Evolutionary conservation across 2,329 filamentous ascomycete genomes (phyloP), one percentile per base, ranked within the genome.

Genomic region (Domatiomyces globalis): DNA sequence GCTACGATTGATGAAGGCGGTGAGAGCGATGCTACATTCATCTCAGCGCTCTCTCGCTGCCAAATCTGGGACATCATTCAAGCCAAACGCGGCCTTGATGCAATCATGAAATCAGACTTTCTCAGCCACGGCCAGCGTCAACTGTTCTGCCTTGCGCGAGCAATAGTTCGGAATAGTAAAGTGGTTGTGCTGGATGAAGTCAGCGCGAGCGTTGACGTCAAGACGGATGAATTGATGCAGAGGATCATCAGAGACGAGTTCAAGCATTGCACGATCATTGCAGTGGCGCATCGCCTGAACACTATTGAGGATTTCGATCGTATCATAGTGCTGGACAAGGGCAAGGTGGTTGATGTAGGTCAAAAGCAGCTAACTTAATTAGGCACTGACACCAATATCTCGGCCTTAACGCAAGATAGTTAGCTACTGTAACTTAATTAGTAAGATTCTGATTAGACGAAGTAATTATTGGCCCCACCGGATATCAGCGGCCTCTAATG

Each of bases 271-370:
- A 85, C 82, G 0, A 74, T 85, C 49, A 68, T 80, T 49, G 70
- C 73, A 0, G 72, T 79, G 1, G 75, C 76, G 5, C 76, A 79
- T 62, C 74, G 76, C 36, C 66, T 79, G 33, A 70, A 75, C 25
- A 80, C 79, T 0, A 79, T 84, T 4, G 72, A 78, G 51, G 78
- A 80, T 62, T 80, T 79, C 56, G 76, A 81, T 58, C 69, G 68
- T 29, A 70, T 81, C 1, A 69, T 80, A 2, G 77, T 81, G 15
- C 73, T 81, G 74, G 71, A 71, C 17, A 22, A 29, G 2, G 54
- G 55, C 5, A 45, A 43, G 27, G 8, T 57, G 5, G 25, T 50
- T 2, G 55, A 57, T 33, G 45, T 29, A 43, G 55, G 45, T 43
- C 39, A n/a, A 43, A 25, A 25, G 22, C 22, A 25, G 22, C 22